Evolutionary conservation across 306 rosid species (phyloP), one percentile per base, ranked within the genome.

Genomic region (Glycine latifolia): DNA sequence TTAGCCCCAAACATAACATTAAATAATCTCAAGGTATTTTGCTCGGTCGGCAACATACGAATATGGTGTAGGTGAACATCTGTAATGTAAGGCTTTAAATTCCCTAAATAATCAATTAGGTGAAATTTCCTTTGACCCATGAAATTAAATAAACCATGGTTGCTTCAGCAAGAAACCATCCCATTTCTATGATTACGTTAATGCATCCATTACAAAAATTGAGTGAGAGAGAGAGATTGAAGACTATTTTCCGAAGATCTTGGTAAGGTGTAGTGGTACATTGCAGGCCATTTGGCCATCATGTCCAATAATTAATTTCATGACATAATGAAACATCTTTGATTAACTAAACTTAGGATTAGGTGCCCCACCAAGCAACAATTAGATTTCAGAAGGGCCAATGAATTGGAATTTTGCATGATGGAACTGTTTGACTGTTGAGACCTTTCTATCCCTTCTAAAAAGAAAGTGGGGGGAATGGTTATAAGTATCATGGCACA

Each of bases 331-430:
- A 56, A 35, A 72, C 73, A 48, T 81, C 75, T 66, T 77, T 85
- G 55, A 66, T 43, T 35, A 72, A n/a, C 83, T 71, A 82, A 75
- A 78, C 53, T 12, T 39, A 68, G 82, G 50, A 79, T 82, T 82
- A 82, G 78, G 48, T 67, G 44, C 48, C 86, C 81, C 81, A 67
- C 83, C 71, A n/a, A 8, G 65, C 63, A 43, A 70, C 81, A 79
- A 73, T 13, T 49, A 44, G 71, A 59, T 68, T 77, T 39, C 9
- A 55, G 3, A 47, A 3, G 61, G 81, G 4, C 78, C 75, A 49
- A 43, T 48, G 44, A 39, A 39, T 39, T 39, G 44, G 44, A 39
- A 39, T 39, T 52, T 71, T 62, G 41, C 44, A 37, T 77, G 55
- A 48, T 81, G 85, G 3, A 17, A 37, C 48, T 77, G 17, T 63